Conservation (phyloP, 164 flowering plant species). For the Magnolia sinica region DNA sequence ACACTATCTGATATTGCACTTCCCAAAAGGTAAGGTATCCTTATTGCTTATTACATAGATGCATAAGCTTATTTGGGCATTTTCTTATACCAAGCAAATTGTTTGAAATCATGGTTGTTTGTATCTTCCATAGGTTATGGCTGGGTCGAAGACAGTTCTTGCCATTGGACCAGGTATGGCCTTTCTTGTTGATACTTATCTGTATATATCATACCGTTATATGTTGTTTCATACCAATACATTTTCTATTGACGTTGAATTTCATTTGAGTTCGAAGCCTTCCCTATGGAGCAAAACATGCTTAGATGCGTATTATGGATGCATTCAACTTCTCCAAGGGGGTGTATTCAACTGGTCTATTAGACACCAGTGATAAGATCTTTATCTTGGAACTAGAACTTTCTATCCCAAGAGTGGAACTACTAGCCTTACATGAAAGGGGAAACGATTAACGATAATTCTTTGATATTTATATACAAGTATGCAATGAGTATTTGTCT, state of each 20-base stretch:
- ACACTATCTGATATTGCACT: not conserved
- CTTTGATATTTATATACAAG: too few species aligned
- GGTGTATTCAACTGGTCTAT: not conserved
- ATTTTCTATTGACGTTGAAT: not conserved
- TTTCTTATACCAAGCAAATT: too few species aligned
- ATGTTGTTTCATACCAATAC: not conserved
- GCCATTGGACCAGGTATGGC: slow-evolving; percentile 89
- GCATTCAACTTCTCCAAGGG: not conserved
- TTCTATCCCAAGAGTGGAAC: too few species aligned
- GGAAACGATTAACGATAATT: too few species aligned
- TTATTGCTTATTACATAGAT: too few species aligned
- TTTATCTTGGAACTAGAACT: too few species aligned
- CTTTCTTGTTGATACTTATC: not conserved
- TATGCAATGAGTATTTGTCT: too few species aligned
- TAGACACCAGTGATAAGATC: not conserved
- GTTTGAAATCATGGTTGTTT: not conserved
- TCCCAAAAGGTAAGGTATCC: too few species aligned
- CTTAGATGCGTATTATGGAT: too few species aligned
- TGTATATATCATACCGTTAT: not conserved
- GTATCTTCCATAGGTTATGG: slow-evolving; percentile 45
- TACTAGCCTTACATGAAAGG: too few species aligned
- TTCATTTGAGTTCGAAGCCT: not conserved
- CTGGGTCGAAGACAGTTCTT: slow-evolving; percentile 90
- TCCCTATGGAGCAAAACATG: not conserved
- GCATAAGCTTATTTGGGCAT: too few species aligned